These are phyloP conservation scores for Batkoa obscura DNA, from an alignment of 371 early-diverging fungal species.

Conservation along the genomic window DNA sequence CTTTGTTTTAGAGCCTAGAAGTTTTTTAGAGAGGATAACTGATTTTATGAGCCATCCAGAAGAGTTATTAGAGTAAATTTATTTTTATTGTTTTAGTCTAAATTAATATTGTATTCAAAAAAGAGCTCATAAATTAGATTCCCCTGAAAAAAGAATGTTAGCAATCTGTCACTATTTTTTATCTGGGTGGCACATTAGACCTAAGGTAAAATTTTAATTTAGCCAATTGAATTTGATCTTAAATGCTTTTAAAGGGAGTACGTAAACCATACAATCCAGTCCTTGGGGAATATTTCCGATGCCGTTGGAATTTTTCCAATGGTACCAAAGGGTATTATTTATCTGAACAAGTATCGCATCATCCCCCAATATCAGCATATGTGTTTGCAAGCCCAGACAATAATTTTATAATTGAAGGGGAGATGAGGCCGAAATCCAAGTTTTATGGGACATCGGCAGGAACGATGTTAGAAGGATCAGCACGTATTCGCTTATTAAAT, in stretches of 20 bases:
- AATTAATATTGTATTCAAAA: too few relatives aligned
- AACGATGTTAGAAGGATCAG: constrained; percentile 67
- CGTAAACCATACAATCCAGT: constrained; percentile 96
- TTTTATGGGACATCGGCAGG: constrained; percentile 88
- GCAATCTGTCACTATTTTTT: constrained; percentile 73
- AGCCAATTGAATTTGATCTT: too few relatives aligned
- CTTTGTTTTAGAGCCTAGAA: constrained; percentile 88
- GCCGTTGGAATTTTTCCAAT: constrained; percentile 49
- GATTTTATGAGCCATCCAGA: constrained; percentile 93
- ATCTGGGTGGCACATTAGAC: constrained; percentile 93
- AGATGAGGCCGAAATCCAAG: constrained; percentile 66
- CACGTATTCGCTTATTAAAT: constrained; percentile 34
- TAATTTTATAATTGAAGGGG: constrained; percentile 59
- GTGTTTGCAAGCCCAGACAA: constrained; percentile 63
- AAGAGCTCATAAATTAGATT: constrained; percentile 34
- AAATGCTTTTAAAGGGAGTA: constrained; percentile 44
- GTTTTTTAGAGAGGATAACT: constrained; percentile 85
- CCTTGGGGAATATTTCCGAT: constrained; percentile 85
- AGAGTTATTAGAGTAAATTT: constrained; percentile 50
- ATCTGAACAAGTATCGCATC: constrained; percentile 93
- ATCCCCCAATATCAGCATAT: constrained; percentile 84
- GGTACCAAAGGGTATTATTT: constrained; percentile 58
- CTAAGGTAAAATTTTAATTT: constrained; percentile 32
- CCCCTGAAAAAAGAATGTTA: constrained; percentile 72
- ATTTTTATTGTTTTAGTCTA: neutral